Evolutionary conservation across 352 stramenopile genomes (phyloP), one percentile per base, ranked within the genome.

Genomic region (Phytophthora tentaculata): DNA sequence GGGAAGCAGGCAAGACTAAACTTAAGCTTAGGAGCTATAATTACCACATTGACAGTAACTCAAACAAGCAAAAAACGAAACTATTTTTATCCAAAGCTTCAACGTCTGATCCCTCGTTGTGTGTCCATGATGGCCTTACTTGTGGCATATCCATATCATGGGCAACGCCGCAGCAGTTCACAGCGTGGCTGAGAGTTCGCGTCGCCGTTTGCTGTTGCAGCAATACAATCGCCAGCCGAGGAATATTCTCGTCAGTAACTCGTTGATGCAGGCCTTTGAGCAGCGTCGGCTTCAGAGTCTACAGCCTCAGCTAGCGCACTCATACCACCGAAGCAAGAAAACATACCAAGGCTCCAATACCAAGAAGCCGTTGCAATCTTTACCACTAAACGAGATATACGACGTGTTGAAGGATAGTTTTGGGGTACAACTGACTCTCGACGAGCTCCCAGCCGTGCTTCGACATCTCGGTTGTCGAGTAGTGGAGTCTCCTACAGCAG

Each of bases 141-240:
- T n/a, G n/a, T n/a, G n/a, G n/a, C n/a, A n/a, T n/a, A n/a, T n/a
- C n/a, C n/a, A 58, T 24, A 63, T n/a, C 51, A 81, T 81, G 74
- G 74, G 74, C 43, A 81, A 79, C 17, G 74, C 74, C 1, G 74
- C 67, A 54, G 71, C 71, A 29, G 53, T 81, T 17, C 62, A 79
- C 44, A 66, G 49, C 16, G 67, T 77, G 12, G 59, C 63, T 16
- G 74, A 81, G 63, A 74, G 71, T 17, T 78, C 74, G 44, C 63
- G 74, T 35, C 67, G 74, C 17, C 67, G 74, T 16, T 54, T 81
- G 20, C 26, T 81, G 39, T 22, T 81, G 41, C 70, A 77, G 45
- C 74, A 79, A 52, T 71, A 81, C 60, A 76, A 73, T 35, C 55
- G 69, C 14, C 61, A 69, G 23, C 56, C 71, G 22, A 56, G 67